Evolutionary conservation across 306 rosid genomes (phyloP), one percentile per base, ranked within the genome.

Genomic region (Astragalus membranaceus): DNA sequence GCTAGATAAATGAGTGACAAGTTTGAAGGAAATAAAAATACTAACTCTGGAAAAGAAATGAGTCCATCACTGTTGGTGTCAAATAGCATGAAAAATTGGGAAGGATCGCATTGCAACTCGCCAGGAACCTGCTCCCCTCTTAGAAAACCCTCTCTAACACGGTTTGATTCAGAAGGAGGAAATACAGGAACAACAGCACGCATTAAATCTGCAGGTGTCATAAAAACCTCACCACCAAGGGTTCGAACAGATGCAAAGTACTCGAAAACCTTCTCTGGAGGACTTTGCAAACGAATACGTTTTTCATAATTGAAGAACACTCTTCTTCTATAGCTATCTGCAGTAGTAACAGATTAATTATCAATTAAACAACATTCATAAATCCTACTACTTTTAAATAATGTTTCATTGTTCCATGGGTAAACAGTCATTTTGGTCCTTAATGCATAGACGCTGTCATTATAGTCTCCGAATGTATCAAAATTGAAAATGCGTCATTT

Each of bases 21-120:
- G 16, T 30, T 61, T 35, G 9, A 48, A 65, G 57, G 54, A 76
- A 44, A 67, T 3, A 33, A 20, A 64, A 39, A 39, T 6, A 64
- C 95, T 74, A 59, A 89, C 96, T 92, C 98, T 0, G 80, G 13
- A 53, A 87, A 92, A 54, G 96, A 89, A 62, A 92, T 86, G 58
- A 86, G 95, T n/a, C 98, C 96, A 67, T 92, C 98, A 43, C 46
- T 83, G 51, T 92, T 77, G 2, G 88, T 87, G 86, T 92, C 98
- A 33, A 89, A 92, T 47, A 92, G 96, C 96, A 89, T 84, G 60
- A 89, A 92, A 48, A 89, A 87, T 0, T 83, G 14, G 2, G 98
- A 89, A 80, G 95, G 85, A 20, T 67, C 74, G 42, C 89, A 89
- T 2, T 62, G 77, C 42, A 81, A 42, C 58, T 85, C 67, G 23